Base-by-base conservation (phyloP, 2,329 filamentous ascomycete genomes). In the Dactylellina cionopaga region DNA sequence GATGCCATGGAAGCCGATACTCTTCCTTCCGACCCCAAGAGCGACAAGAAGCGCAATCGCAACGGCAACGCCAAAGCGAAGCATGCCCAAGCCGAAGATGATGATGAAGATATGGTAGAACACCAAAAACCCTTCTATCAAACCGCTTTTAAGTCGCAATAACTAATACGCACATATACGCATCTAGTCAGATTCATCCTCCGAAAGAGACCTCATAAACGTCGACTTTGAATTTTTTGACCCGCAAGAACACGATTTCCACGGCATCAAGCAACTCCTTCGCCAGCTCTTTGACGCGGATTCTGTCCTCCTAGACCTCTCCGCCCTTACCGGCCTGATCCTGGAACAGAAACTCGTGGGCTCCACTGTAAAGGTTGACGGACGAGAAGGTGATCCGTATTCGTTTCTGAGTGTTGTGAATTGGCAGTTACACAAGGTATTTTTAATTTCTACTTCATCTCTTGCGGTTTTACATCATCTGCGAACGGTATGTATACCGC, bases 141-240 rank as follows among this genome's bases (percentile, higher is more conserved):
- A 5, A 10, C 17, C 5, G 6, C 9, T 13, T 27, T 11, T 13
- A n/a, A 27, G 15, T 1, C 24, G 13, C 6, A 29, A 17, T 17
- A 62, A 29, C 13, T 17, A 39, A 10, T 2, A 3, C 10, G 6
- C 17, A 49, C n/a, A n/a, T 17, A n/a, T 11, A 33, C 31, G 31
- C 33, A 22, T 35, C 44, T 19, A 52, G 6, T 70, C 31, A 55
- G 43, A 58, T 15, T n/a, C 24, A n/a, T n/a, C n/a, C 2, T 47
- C 52, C 6, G 9, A 43, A n/a, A 47, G 25, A 2, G 47, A 55
- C 24, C 25, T 62, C 1, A 29, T 99, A 75, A 90, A 98, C 79
- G 92, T 98, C 66, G 94, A 98, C 76, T 99, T 99, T 78, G 95
- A 99, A 83, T 98, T 92, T 91, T 99, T 98, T 83, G 96, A 97